Conservation (phyloP, 2,329 filamentous ascomycete species). For the Bertia moriformis region DNA sequence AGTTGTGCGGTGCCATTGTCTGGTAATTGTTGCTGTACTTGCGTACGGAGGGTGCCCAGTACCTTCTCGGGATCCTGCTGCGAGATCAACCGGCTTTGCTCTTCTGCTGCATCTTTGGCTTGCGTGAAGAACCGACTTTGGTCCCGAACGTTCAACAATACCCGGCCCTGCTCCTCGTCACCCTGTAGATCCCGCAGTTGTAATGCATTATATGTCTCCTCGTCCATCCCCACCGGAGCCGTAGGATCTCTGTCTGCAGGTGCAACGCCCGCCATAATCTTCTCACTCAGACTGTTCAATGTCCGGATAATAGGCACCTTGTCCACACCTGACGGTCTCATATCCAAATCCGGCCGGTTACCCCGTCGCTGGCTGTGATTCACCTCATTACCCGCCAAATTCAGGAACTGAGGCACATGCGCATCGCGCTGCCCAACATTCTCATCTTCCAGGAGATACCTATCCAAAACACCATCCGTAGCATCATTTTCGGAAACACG, state of each 20-base stretch:
- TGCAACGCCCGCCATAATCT: slow-evolving; percentile 77
- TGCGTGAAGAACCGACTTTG: slow-evolving; percentile 8
- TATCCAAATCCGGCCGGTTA: slow-evolving; percentile 78
- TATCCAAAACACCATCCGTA: slow-evolving; percentile 68
- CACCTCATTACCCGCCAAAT: slow-evolving; percentile 86
- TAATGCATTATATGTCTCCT: slow-evolving; percentile 61
- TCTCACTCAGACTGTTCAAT: slow-evolving; percentile 80
- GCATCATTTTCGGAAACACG: slow-evolving; percentile 66
- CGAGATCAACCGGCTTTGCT: slow-evolving; percentile 37
- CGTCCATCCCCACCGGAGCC: slow-evolving; percentile 51
- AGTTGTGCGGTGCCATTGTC: background rate
- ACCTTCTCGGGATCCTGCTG: slow-evolving; percentile 34
- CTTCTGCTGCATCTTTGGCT: slow-evolving; percentile 30
- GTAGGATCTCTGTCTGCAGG: slow-evolving; percentile 60
- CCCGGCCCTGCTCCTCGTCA: slow-evolving; percentile 66
- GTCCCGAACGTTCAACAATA: slow-evolving; percentile 40
- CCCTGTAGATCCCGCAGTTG: slow-evolving; percentile 67
- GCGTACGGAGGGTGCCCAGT: background rate
- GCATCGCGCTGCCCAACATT: slow-evolving; percentile 35
- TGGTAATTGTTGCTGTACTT: background rate
- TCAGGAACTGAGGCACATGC: slow-evolving; percentile 75
- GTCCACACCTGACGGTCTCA: slow-evolving; percentile 60
- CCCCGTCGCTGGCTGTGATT: slow-evolving; percentile 70
- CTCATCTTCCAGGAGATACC: slow-evolving; percentile 66
- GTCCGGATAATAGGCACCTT: slow-evolving; percentile 82